Conservation (phyloP, 495 filamentous ascomycete genomes). For the Aspergillus biplanus region DNA sequence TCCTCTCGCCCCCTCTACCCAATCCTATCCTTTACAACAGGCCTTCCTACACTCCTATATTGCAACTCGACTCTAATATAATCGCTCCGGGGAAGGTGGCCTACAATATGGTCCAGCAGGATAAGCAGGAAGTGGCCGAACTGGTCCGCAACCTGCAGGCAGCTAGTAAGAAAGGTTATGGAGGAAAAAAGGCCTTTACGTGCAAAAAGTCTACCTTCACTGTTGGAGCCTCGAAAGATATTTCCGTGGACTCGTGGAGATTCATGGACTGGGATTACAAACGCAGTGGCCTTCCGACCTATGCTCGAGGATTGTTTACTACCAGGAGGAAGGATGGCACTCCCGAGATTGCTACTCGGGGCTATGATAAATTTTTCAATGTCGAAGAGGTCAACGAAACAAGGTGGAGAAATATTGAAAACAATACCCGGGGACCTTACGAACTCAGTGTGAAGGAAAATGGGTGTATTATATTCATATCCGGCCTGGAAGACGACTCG, state of each 20-base stretch:
- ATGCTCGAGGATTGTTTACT: constrained; percentile 92
- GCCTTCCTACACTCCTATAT: not conserved
- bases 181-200: constrained; percentile 55
- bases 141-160: constrained; percentile 61
- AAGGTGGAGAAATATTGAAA: constrained; percentile 77
- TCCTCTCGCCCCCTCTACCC: not conserved
- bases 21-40: not conserved
- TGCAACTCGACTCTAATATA: not conserved
- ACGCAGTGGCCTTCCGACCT: constrained; percentile 77
- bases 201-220: constrained; percentile 76
- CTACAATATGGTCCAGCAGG: constrained; percentile 56
- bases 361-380: constrained; percentile 99
- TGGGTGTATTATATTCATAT: constrained; percentile 97
- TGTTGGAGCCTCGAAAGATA: constrained; percentile 59
- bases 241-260: constrained; percentile 86
- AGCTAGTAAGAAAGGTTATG: constrained; percentile 52
- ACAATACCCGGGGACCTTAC: constrained; percentile 82
- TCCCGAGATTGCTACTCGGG: constrained; percentile 79
- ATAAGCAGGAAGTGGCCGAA: constrained; percentile 60
- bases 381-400: constrained; percentile 76
- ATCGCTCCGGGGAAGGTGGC: constrained; percentile 1
- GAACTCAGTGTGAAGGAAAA: constrained; percentile 98
- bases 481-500: constrained; percentile 83
- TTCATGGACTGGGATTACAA: constrained; percentile 97
- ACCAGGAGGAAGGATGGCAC: constrained; percentile 61